phyloP scores from a whole-genome alignment of 129 eudicot genomes.

The Flaveria trinervia region DNA sequence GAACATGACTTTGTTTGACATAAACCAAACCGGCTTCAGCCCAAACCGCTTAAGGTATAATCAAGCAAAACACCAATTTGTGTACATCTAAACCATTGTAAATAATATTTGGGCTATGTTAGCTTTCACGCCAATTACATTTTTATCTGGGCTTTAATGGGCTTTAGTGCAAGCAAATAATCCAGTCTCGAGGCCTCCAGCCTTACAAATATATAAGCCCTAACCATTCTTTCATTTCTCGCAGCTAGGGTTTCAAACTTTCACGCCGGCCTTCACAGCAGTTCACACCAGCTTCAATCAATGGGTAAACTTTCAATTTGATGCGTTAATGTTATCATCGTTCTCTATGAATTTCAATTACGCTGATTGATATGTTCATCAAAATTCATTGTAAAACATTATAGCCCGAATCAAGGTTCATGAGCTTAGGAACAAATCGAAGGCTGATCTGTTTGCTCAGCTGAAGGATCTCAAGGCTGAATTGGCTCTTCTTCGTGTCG shows the following conservation, averaged over 20 bases:
- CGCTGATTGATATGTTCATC: neutral
- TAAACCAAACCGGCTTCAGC: too few species aligned
- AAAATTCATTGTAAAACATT: neutral
- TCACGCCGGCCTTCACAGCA: slow-evolving; percentile 23
- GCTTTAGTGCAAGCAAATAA: neutral
- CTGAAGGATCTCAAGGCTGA: slow-evolving; percentile 75
- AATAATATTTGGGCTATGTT: too few species aligned
- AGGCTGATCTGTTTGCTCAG: slow-evolving; percentile 53
- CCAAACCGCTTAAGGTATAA: too few species aligned
- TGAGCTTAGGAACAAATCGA: slow-evolving; percentile 57
- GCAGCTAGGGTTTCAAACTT: slow-evolving; percentile 32
- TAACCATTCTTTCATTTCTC: neutral
- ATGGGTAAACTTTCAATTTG: slow-evolving; percentile 25
- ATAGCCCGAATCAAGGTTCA: slow-evolving; percentile 63
- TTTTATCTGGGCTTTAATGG: neutral
- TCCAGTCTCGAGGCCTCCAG: neutral
- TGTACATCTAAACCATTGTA: too few species aligned
- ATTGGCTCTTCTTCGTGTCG: slow-evolving; percentile 69
- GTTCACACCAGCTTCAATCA: slow-evolving; percentile 28
- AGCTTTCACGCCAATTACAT: too few species aligned
- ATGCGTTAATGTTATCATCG: neutral
- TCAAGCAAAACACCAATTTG: too few species aligned
- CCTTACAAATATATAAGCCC: slow-evolving; percentile 24
- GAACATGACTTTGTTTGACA: too few species aligned
- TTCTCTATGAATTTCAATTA: neutral